Evolutionary conservation across 139 green algal genomes (phyloP), one percentile per base, ranked within the genome.

Genomic region (Zygnema circumcarinatum): DNA sequence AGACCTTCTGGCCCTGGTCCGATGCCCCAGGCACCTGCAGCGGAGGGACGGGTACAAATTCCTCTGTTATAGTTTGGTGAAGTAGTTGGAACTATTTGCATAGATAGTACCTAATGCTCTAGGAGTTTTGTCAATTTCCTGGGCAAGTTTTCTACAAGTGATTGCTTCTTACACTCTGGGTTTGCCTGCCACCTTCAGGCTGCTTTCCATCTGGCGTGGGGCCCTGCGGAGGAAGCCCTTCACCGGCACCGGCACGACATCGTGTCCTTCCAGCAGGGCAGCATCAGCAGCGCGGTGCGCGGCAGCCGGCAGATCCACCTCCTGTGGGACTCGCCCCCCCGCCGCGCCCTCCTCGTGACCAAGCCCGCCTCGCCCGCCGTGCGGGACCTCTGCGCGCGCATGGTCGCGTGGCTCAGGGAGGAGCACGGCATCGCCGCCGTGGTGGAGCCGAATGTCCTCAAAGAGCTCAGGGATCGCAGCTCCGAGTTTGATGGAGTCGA

Each of bases 221-320:
- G 83, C 35, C 22, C 11, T n/a, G 75, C 38, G 1, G 74, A 11
- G 2, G 40, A 38, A 3, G 56, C 32, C 21, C 22, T 35, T 32
- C 75, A 41, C 7, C 40, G 74, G 36, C 69, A 88, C 22, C 52
- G 72, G 72, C 74, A 88, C 38, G 83, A 85, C 3, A 21, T 85
- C 40, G 75, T 85, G 20, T 88, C 74, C 33, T 88, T 80, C 72
- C 38, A 88, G 22, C 40, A 54, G 20, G 79, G 79, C 2, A 76
- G 73, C 41, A 85, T 85, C 79, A 35, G 52, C 32, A 76, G 3
- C 2, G 2, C 62, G 79, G 79, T 40, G 31, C 3, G 79, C 3
- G 36, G 73, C 2, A 88, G 20, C 75, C 83, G 62, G 41, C 76
- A 81, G 76, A 41, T 87, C 29, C 2, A 20, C 38, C 53, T 87